Evolutionary conservation across 2,329 filamentous ascomycete genomes (phyloP).

Genomic region (Ophiostoma australiae): DNA sequence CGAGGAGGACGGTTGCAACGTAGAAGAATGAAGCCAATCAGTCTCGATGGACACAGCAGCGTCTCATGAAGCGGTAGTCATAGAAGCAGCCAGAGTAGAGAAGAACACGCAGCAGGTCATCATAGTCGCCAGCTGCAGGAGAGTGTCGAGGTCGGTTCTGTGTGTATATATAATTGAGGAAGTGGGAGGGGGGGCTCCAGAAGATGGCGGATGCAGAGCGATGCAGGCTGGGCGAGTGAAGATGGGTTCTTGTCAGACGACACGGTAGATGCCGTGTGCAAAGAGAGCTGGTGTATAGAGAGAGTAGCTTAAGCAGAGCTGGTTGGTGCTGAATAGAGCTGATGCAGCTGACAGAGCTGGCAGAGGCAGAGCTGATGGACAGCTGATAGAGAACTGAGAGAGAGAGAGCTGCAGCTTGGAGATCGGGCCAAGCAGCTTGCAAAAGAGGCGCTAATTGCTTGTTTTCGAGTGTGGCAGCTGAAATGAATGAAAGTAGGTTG

Average conservation of each 20-base stretch:
- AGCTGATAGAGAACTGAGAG: neutral
- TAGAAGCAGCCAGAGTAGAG: constrained; percentile 13
- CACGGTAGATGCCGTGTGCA: neutral
- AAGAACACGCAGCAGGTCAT: constrained; percentile 19
- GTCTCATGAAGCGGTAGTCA: constrained; percentile 20
- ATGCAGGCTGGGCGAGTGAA: neutral
- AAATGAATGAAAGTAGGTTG: neutral
- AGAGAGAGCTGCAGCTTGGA: neutral
- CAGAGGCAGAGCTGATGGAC: neutral
- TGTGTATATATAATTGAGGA: neutral
- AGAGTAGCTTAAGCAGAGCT: neutral
- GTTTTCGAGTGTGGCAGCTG: neutral
- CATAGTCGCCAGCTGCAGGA: constrained; percentile 13
- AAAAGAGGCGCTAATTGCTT: neutral
- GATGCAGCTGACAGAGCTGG: neutral
- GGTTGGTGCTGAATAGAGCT: neutral
- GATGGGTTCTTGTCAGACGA: neutral
- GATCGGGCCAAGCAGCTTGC: neutral
- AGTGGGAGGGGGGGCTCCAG: neutral
- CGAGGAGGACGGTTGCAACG: neutral
- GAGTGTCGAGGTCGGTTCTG: neutral
- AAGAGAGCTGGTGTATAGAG: neutral
- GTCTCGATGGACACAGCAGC: neutral
- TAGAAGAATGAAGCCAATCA: neutral
- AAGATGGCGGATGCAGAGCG: neutral